A percentile compares a stretch with the other conserved stretches of the same genome.
These are phyloP conservation scores for Chlamydomonas applanata DNA, from an alignment of 139 green algal species.

Conservation along the genomic window DNA sequence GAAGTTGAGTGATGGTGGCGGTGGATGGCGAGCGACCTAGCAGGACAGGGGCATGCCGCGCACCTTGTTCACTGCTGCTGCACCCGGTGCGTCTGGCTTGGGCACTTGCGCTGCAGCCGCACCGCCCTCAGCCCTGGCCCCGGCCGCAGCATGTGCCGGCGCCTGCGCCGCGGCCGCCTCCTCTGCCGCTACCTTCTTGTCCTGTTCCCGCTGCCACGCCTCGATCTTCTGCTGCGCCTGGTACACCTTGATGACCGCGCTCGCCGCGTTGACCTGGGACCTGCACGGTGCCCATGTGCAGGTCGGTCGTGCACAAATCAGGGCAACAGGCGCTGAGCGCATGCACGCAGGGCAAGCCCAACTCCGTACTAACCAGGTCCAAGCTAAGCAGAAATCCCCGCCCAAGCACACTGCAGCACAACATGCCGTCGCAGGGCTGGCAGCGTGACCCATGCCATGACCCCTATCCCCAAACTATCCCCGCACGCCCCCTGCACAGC, in stretches of 20 bases:
- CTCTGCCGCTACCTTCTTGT: constrained; percentile 16
- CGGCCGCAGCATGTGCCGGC: neutral
- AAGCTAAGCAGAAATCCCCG: neutral
- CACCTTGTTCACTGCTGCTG: neutral
- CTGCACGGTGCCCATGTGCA: constrained; percentile 18
- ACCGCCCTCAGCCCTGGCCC: neutral
- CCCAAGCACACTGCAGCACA: neutral
- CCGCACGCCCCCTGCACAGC: no score
- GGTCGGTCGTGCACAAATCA: neutral
- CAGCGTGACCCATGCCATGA: no score
- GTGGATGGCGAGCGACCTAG: no score
- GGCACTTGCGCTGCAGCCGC: neutral
- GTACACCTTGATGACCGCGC: constrained; percentile 69
- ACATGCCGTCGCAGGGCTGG: no score
- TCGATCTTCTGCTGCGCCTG: constrained; percentile 69
- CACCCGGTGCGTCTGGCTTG: neutral
- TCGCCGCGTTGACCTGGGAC: constrained; percentile 56
- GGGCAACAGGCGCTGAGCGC: neutral
- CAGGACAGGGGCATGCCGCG: no score
- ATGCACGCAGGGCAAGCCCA: neutral
- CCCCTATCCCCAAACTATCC: no score
- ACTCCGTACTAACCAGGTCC: neutral
- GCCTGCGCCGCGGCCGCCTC: neutral
- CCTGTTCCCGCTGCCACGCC: constrained; percentile 38
- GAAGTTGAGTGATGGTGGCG: no score